phyloP scores from a whole-genome alignment of 73 alveolate genomes.

The Tetrahymena elliotti region DNA sequence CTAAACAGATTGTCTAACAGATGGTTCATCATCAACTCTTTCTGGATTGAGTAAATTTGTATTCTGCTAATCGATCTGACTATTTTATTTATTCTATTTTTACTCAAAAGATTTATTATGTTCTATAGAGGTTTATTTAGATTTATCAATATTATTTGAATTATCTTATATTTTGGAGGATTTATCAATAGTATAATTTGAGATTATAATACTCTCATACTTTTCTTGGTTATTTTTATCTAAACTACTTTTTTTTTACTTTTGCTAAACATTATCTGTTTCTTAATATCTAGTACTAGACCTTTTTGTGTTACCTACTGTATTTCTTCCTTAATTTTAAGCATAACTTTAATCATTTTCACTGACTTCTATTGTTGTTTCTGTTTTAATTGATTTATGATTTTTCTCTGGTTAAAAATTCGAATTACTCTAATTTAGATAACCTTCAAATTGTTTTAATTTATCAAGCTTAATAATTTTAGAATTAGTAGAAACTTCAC shows the following conservation, averaged over 20 bases:
- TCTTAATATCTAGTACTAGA: not conserved
- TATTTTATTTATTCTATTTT: not conserved
- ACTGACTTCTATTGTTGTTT: not conserved
- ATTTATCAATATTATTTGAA: not conserved
- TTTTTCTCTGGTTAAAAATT: not conserved
- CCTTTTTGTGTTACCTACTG: not conserved
- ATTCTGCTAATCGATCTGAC: not conserved
- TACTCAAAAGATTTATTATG: not conserved
- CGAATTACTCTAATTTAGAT: not conserved
- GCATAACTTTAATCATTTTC: not conserved
- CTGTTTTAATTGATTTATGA: not conserved
- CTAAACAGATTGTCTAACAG: not conserved
- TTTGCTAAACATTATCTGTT: not conserved
- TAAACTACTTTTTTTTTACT: not conserved
- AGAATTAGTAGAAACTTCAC: not conserved
- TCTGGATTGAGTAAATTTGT: not conserved
- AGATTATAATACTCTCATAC: not conserved
- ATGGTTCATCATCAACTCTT: not conserved
- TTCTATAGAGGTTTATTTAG: not conserved
- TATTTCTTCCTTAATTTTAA: not conserved
- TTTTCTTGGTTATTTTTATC: not conserved
- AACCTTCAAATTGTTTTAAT: not conserved
- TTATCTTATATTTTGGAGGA: not conserved
- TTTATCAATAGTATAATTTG: not conserved
- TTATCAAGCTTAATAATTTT: not conserved